A percentile compares a stretch with the other conserved stretches of the same genome.
Evolutionary conservation across 345 rosid genomes (phyloP).

Genomic region (Ailanthus altissimus): DNA sequence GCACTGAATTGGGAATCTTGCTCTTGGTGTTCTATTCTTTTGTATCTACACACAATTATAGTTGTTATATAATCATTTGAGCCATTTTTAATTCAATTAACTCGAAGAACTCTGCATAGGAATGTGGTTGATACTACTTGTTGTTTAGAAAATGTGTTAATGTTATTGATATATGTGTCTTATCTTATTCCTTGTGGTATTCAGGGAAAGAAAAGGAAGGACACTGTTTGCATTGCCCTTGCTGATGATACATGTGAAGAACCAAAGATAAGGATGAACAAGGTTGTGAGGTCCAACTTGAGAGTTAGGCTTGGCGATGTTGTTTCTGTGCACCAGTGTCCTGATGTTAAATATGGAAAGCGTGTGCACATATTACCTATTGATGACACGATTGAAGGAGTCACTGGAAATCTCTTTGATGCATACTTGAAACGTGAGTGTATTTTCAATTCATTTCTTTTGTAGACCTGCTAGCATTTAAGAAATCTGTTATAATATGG

Average conservation of each 20-base stretch:
- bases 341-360: conserved; percentile 90
- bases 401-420: conserved; percentile 90
- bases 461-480: background rate
- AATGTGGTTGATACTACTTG: background rate
- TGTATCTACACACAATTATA: background rate
- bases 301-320: conserved; percentile 94
- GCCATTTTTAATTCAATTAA: too few species aligned
- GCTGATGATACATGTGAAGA: conserved; percentile 84
- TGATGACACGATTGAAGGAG: conserved; percentile 90
- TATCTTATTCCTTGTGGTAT: conserved; percentile 11
- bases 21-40: background rate
- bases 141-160: too few species aligned
- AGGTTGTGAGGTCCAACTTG: conserved; percentile 81
- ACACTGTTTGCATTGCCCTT: conserved; percentile 82
- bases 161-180: background rate
- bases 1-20: background rate
- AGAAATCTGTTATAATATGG: background rate
- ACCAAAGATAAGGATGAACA: conserved; percentile 88
- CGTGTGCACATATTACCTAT: conserved; percentile 92
- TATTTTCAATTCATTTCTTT: background rate
- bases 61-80: background rate
- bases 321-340: conserved; percentile 84
- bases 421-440: conserved; percentile 91
- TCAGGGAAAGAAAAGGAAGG: conserved; percentile 87
- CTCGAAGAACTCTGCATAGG: background rate